A percentile compares a stretch with the other conserved stretches of the same genome.
phyloP scores from a whole-genome alignment of 2,329 filamentous ascomycete genomes.

The Fusarium agapanthi region DNA sequence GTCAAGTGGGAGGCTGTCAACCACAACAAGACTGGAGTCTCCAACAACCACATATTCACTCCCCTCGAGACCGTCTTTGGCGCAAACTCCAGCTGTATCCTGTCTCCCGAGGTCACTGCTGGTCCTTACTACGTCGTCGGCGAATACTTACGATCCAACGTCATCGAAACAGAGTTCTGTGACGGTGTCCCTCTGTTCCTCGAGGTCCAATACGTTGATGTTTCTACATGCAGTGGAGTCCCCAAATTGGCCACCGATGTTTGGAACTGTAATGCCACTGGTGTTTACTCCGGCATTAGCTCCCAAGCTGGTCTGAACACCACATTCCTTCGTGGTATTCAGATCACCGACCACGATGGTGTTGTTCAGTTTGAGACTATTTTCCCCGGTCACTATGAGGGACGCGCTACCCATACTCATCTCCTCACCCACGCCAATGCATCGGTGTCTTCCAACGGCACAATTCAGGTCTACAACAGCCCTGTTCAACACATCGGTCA shows the following conservation, averaged over 20 bases:
- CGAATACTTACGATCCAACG: constrained; percentile 9
- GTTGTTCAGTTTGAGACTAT: constrained; percentile 11
- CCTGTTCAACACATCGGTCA: constrained; percentile 8
- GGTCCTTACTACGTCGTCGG: constrained; percentile 3
- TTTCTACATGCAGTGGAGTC: not conserved
- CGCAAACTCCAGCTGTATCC: constrained; percentile 10
- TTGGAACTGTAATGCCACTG: constrained; percentile 13
- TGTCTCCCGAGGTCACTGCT: not conserved
- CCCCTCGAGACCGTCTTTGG: constrained; percentile 1
- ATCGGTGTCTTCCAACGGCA: constrained; percentile 1
- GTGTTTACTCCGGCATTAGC: constrained; percentile 3
- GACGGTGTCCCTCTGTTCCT: constrained; percentile 6
- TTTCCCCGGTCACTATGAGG: constrained; percentile 4
- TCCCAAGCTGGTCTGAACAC: constrained; percentile 1
- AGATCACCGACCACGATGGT: constrained; percentile 4
- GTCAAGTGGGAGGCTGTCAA: constrained; percentile 3
- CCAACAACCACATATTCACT: not conserved
- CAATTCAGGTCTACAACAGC: constrained; percentile 6
- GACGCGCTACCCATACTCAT: not conserved
- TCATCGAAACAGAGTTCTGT: not conserved
- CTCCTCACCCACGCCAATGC: constrained; percentile 1
- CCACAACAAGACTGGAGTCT: constrained; percentile 2
- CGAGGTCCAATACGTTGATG: constrained; percentile 12
- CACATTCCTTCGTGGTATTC: constrained; percentile 7
- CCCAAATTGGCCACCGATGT: constrained; percentile 1